Base-by-base conservation (phyloP, 2,329 filamentous ascomycete species). In the Grosmannia huntii region DNA sequence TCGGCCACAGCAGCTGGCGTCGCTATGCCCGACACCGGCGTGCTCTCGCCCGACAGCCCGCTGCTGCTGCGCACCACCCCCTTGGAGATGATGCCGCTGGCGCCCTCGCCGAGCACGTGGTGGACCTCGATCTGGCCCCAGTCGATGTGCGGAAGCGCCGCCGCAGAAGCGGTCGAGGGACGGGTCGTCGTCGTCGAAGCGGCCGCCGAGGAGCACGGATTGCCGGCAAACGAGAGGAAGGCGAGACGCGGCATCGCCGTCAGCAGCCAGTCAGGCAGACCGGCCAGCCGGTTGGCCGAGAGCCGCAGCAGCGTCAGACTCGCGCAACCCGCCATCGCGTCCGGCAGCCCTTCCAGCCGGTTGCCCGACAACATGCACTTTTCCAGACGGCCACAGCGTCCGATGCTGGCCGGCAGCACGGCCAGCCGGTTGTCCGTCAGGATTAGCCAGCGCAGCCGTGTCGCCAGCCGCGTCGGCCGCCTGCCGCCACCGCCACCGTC, bases 341-440 rank as follows among this genome's bases (percentile, higher is more conserved):
- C 63, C 2, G 76, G 76, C 10, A 79, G 65, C 46, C 53, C 55
- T 0, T 60, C 64, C 27, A 78, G 67, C n/a, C 59, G 65, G 62
- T 78, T 78, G 16, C 75, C 75, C 1, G 75, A 70, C n/a, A 78
- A 64, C 73, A 77, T 74, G 62, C 75, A 77, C 64, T 77, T 76
- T 61, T 77, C 71, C 5, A 78, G 67, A 12, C 69, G 68, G 21
- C 62, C 60, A 59, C 75, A 78, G 23, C 65, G 64, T 11, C 75
- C 73, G 53, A 78, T 73, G 63, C 69, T 73, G 21, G 62, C 62
- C 0, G 75, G 75, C 9, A 79, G 65, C 9, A 61, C 57, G 4
- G 60, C 59, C 48, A 78, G 70, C 46, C 63, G 60, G 64, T 78
- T 78, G 62, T 74, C 70, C 21, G 75, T 78, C 14, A 79, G 66